Percentiles rank a stretch among this genome's conserved stretches.
Evolutionary conservation across 345 rosid species (phyloP).

Genomic region (Streptanthus diversifolius): DNA sequence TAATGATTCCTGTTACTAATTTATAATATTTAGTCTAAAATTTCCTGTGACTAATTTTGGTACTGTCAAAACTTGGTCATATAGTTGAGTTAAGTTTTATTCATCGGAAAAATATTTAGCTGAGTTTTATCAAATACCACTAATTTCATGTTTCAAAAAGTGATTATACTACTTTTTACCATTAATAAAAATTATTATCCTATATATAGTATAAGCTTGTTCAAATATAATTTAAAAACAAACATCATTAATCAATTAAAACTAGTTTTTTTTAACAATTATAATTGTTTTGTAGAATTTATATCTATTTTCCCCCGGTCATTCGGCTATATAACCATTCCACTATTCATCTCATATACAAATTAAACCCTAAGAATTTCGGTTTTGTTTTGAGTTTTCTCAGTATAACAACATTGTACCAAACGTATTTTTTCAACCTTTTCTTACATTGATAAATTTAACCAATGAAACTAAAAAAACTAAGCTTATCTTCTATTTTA

Average conservation of each 20-base stretch:
- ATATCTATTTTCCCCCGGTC: not conserved
- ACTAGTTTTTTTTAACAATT: not conserved
- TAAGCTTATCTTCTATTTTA: not conserved
- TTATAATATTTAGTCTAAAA: not conserved
- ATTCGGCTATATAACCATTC: not conserved
- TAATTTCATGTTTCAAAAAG: too few relatives aligned
- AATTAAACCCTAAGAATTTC: not conserved
- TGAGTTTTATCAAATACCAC: too few relatives aligned
- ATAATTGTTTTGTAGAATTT: not conserved
- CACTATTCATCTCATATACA: not conserved
- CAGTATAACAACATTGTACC: not conserved
- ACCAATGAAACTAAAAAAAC: not conserved
- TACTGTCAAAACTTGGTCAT: not conserved
- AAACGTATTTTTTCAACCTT: not conserved
- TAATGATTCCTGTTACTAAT: not conserved
- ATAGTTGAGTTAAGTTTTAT: too few relatives aligned
- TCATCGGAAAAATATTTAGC: too few relatives aligned
- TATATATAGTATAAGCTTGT: not conserved
- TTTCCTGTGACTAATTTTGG: not conserved
- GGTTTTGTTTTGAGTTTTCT: not conserved
- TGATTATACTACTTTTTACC: too few relatives aligned
- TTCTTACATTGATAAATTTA: not conserved
- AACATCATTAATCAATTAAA: not conserved
- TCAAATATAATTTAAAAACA: not conserved
- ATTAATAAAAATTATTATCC: too few relatives aligned